A percentile compares a stretch with the other conserved stretches of the same genome.
Conservation (phyloP, 306 rosid genomes). For the Quercus dentata region DNA sequence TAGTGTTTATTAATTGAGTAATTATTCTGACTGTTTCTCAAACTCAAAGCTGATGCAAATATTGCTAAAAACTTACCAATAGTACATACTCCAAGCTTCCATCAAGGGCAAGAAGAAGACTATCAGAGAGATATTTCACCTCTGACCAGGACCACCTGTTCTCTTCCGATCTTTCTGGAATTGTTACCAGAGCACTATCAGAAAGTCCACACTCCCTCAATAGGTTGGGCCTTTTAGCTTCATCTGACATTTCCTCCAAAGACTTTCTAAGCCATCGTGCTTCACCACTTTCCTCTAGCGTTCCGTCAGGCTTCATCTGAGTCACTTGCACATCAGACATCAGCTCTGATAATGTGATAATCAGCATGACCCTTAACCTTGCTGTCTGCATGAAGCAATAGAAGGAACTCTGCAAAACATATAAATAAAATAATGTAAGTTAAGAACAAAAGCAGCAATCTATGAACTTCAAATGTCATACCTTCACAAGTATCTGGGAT, state of each 20-base stretch:
- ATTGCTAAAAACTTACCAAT: slow-evolving; percentile 53
- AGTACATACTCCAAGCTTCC: slow-evolving; percentile 93
- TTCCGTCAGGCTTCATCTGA: slow-evolving; percentile 95
- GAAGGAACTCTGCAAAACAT: slow-evolving; percentile 82
- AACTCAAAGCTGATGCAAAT: slow-evolving; percentile 1
- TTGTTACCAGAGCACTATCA: slow-evolving; percentile 57
- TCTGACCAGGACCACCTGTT: slow-evolving; percentile 93
- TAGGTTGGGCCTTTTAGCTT: slow-evolving; percentile 52
- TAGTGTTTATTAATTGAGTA: background rate
- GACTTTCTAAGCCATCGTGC: slow-evolving; percentile 86
- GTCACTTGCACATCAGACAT: slow-evolving; percentile 99
- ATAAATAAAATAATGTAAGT: background rate
- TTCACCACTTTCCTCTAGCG: slow-evolving; percentile 96
- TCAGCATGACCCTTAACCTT: slow-evolving; percentile 93
- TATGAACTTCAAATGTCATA: slow-evolving; percentile 35
- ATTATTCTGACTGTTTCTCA: background rate
- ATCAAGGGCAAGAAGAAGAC: slow-evolving; percentile 95
- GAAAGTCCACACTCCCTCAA: slow-evolving; percentile 81
- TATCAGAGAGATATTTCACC: slow-evolving; percentile 78
- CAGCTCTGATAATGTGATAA: slow-evolving; percentile 90
- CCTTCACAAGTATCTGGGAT: slow-evolving; percentile 97
- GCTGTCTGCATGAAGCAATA: slow-evolving; percentile 88
- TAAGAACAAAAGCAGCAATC: slow-evolving; percentile 6
- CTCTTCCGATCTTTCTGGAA: slow-evolving; percentile 69
- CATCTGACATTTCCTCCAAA: slow-evolving; percentile 85